These are phyloP conservation scores for Penicillium verhagenii DNA, from an alignment of 495 filamentous ascomycete species.

Conservation along the genomic window DNA sequence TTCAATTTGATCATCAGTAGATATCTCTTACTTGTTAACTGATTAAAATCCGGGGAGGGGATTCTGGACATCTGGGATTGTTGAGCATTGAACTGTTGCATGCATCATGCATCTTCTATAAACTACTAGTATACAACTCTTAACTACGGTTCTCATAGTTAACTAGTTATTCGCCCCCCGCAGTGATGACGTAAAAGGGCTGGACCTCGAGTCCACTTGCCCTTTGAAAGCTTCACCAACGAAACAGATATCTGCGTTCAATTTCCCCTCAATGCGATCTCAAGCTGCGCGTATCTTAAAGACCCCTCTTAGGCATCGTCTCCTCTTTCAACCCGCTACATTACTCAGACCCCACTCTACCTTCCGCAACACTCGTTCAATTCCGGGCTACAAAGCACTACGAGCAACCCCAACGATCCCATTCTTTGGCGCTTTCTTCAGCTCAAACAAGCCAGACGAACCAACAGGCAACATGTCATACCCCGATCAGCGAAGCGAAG, in stretches of 20 bases:
- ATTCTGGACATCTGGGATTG: no score
- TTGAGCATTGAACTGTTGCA: no score
- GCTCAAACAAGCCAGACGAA: slow-evolving; percentile 45
- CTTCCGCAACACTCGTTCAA: slow-evolving; percentile 29
- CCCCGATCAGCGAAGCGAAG: slow-evolving; percentile 73
- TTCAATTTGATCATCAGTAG: not conserved
- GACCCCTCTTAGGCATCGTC: slow-evolving; percentile 23
- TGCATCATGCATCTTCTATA: no score
- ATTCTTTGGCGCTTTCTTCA: slow-evolving; percentile 78
- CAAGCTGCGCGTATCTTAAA: slow-evolving; percentile 50
- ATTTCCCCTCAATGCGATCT: slow-evolving; percentile 21
- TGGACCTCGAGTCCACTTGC: not conserved
- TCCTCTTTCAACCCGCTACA: slow-evolving; percentile 26
- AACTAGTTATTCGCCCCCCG: slow-evolving; percentile 15
- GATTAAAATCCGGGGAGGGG: no score
- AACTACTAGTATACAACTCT: no score
- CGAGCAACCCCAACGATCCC: slow-evolving; percentile 70
- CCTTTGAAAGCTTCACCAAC: not conserved
- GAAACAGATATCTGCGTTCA: not conserved
- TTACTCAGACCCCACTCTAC: slow-evolving; percentile 19
- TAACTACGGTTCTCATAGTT: no score
- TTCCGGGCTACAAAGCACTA: slow-evolving; percentile 37
- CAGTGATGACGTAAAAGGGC: slow-evolving; percentile 28
- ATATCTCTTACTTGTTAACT: not conserved
- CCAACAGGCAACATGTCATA: slow-evolving; percentile 64